Evolutionary conservation across 345 rosid genomes (phyloP), one percentile per base, ranked within the genome.

Genomic region (Heritiera littoralis): DNA sequence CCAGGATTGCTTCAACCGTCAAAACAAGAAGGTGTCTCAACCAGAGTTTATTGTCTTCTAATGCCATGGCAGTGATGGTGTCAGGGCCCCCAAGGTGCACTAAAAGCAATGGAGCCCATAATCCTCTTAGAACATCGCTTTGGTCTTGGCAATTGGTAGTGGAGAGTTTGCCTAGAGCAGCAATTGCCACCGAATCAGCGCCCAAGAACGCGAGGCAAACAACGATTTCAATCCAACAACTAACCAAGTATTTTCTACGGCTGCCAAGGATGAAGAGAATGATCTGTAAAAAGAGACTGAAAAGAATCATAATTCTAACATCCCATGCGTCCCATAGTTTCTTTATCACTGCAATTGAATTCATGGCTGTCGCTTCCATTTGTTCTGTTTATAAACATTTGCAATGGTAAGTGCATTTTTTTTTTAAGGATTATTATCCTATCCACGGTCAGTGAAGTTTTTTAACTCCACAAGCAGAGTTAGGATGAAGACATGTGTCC

Each of bases 71-170:
- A 5, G 72, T 66, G 49, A 66, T 66, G 28, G 72, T 66, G 41
- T 66, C 72, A 40, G 72, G 72, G 46, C 72, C 72, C 7, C 72
- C 72, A 8, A 66, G 72, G 14, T 66, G 72, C 20, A 40, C 20
- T 15, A 66, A 15, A 20, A 66, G 51, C 46, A 43, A 32, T 2
- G 72, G 51, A 38, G 66, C 66, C 66, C 66, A 63, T 2, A 63
- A 28, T 28, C 38, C 30, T 28, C 15, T n/a, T 9, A 63, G 4
- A 63, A 63, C 12, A 14, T n/a, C 4, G 10, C 15, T 28, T 30
- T 11, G 40, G 35, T 9, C 12, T 12, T 63, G 38, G 38, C 10
- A 45, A 9, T 6, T 2, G 40, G 41, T 4, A n/a, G 12, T 4
- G 4, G 66, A 60, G 13, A 63, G 66, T 20, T 63, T 63, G 13